Evolutionary conservation across 495 filamentous ascomycete genomes (phyloP), one percentile per base, ranked within the genome.

Genomic region (Platismatia glauca): DNA sequence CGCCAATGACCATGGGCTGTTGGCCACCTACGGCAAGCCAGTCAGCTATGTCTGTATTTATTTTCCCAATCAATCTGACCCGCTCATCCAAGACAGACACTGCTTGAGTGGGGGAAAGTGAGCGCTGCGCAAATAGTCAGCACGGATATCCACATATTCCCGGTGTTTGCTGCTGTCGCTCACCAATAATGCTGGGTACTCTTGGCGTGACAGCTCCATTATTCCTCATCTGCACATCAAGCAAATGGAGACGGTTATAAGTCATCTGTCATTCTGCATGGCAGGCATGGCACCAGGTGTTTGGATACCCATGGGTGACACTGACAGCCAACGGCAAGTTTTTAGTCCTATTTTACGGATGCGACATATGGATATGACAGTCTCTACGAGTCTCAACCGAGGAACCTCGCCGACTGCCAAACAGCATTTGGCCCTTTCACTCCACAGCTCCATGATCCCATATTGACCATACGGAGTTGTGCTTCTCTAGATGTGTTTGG

Each of bases 151-250:
- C 57, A 60, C 55, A 39, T 33, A 22, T 46, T n/a, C 27, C 27
- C 31, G 7, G 38, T 46, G 50, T 46, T 35, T 37, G 27, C n/a
- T 44, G 50, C 44, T 57, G 57, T 63, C 60, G 70, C 89, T 74
- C 82, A 98, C 94, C 88, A 97, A 85, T 82, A 98, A 84, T 34
- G 88, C 88, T 71, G 94, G 93, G 77, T 98, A 98, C 76, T 98
- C 94, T 73, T 89, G 83, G 73, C 93, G 83, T 70, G 89, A 89
- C 68, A 96, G 83, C 68, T 92, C 92, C 83, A 90, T 86, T 65
- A 9, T 64, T 73, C 59, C 38, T 53, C 55, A 38, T 31, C 35
- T 39, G 61, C 31, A 13, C 33, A 38, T 33, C 15, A 58, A 50
- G 33, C 39, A 62, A 41, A 24, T 33, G 33, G 50, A 20, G 13